Evolutionary conservation across 306 rosid genomes (phyloP), one percentile per base, ranked within the genome.

Genomic region (Castanospermum australe): DNA sequence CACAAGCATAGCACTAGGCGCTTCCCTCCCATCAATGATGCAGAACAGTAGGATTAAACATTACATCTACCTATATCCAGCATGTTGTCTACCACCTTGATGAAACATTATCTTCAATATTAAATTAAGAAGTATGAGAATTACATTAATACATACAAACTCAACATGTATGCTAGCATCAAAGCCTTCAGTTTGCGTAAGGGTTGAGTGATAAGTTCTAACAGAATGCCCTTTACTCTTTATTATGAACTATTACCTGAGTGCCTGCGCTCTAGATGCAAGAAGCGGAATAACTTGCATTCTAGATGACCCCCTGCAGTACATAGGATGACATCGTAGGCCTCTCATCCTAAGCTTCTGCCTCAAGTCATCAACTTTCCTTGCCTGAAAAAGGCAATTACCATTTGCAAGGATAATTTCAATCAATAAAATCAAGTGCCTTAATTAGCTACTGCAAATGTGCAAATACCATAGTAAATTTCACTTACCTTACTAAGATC

Each of bases 281-380:
- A 88, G 92, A 22, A 88, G 84, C 33, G 94, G 94, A 76, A 90
- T 55, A 30, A 83, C 83, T 72, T 90, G 94, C 86, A 90, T 63
- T 83, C 92, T 79, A 1, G 94, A 86, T 20, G 87, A 82, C 57
- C 64, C 84, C 73, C 94, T 67, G 80, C 92, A 86, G 74, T 88
- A 90, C 94, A 90, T 90, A 2, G 89, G 92, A 88, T 90, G 94
- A 73, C 94, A 90, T 5, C 94, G 89, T 15, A 90, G 82, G 0
- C 94, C 94, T n/a, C 94, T 81, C 92, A 88, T 80, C 80, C 94
- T 87, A 17, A 90, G 92, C 86, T 88, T 90, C 85, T 88, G 94
- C 81, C 94, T 86, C 84, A 90, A 36, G 79, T 90, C 90, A 45
- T 90, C 92, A 9, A 90, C 90, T 84, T 82, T 88, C 86, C 68